phyloP scores from a whole-genome alignment of 2,329 filamentous ascomycete genomes.

The Septoria petroselini region DNA sequence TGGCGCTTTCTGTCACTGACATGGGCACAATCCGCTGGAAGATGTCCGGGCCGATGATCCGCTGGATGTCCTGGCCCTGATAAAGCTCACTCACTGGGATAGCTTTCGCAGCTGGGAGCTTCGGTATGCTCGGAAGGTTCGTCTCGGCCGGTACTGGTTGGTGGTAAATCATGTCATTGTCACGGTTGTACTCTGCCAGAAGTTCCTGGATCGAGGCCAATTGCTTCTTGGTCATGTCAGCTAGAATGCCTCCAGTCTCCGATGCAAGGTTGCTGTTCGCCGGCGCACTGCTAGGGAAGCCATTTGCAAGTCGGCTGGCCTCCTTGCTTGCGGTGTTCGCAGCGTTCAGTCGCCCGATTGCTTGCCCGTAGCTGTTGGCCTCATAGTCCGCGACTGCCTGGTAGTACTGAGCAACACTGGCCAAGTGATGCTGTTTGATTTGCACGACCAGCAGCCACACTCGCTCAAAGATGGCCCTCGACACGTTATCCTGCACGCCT shows the following conservation, averaged over 20 bases:
- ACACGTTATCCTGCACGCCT: slow-evolving; percentile 87
- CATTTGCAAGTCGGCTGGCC: slow-evolving; percentile 70
- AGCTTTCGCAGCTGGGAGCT: slow-evolving; percentile 90
- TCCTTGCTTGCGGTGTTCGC: slow-evolving; percentile 77
- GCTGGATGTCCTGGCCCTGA: slow-evolving; percentile 92
- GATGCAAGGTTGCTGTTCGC: slow-evolving; percentile 77
- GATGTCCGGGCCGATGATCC: slow-evolving; percentile 93
- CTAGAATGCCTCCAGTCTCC: slow-evolving; percentile 70
- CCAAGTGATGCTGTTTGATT: slow-evolving; percentile 77
- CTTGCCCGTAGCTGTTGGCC: slow-evolving; percentile 78
- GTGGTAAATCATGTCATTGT: slow-evolving; percentile 99
- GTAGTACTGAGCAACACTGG: slow-evolving; percentile 86
- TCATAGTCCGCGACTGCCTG: slow-evolving; percentile 90
- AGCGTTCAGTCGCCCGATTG: slow-evolving; percentile 76
- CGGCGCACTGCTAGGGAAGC: slow-evolving; percentile 76
- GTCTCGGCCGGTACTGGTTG: slow-evolving; percentile 85
- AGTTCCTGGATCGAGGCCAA: slow-evolving; percentile 76
- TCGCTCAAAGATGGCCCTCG: slow-evolving; percentile 88
- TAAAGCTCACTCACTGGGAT: slow-evolving; percentile 97
- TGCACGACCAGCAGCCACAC: slow-evolving; percentile 83
- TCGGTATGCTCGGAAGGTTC: slow-evolving; percentile 74
- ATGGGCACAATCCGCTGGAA: slow-evolving; percentile 96
- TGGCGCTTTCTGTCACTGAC: slow-evolving; percentile 92
- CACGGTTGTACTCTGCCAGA: slow-evolving; percentile 71
- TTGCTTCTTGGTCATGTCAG: slow-evolving; percentile 83